Evolutionary conservation across 192 early-diverging fungal species (phyloP), one percentile per base, ranked within the genome.

Genomic region (Backusella tuberculispora): DNA sequence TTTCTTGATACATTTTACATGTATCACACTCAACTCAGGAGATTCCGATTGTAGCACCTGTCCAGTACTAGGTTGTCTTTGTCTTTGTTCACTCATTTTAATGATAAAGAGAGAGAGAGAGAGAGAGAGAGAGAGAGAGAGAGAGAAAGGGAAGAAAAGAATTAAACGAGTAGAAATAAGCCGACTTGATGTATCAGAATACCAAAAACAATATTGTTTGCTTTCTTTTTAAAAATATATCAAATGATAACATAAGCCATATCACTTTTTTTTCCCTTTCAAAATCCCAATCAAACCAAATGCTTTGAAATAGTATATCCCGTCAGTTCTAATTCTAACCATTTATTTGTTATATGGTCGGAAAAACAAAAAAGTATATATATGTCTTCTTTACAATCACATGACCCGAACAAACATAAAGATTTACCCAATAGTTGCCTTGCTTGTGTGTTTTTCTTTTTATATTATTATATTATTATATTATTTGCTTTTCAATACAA

Each of bases 21-120:
- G 60, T n/a, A 73, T 14, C 13, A 78, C 42, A 43, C 71, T 46
- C 5, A 72, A 64, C 14, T 78, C 76, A 9, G 76, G 76, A n/a
- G 76, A 78, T 34, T 67, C 71, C 4, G 76, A 78, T 78, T 78
- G 44, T 3, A 70, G 53, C 13, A 60, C 26, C 9, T 60, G 53
- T 24, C 53, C 43, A 69, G 15, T 9, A 34, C 21, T 65, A 1
- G 63, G 45, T 37, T 19, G n/a, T 38, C 48, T 56, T 19, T 10
- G 38, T 2, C 5, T 41, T 5, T 44, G 29, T 19, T 34, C 14
- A 14, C 29, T 41, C 29, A 34, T 40, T 71, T 56, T 24, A 6
- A 19, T 68, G 10, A 68, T 2, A 8, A 45, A 46, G 10, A 71
- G 13, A 71, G 19, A 71, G 2, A 21, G 14, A 42, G 26, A 50